Base-by-base conservation (phyloP, 257 asterid species). In the Misopates orontium region DNA sequence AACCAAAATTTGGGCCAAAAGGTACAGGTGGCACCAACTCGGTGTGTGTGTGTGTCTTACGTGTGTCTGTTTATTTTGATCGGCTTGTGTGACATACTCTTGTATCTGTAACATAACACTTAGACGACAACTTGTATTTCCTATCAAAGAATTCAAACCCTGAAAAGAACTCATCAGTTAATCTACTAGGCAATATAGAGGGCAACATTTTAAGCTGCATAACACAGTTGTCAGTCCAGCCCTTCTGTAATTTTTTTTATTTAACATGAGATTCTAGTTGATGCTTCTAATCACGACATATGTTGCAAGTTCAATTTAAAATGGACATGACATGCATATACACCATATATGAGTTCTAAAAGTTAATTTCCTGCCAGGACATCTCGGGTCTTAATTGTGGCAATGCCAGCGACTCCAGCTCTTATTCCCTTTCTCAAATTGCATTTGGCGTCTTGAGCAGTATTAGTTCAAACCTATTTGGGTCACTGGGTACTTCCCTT, bases 371-470 rank as follows among this genome's bases (percentile, higher is more conserved):
- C 19, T 52, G 73, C 56, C 79, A 91, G 98, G 94, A 83, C 44
- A 50, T 67, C 45, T 56, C 59, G 51, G 78, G 77, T 53, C 65
- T 74, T 51, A 54, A 77, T 56, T 60, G 55, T 55, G 66, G 64
- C 49, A 71, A 58, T 59, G 72, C 60, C 44, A 75, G 73, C 52
- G 70, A 67, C 56, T 64, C 81, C 13, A 62, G 81, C 74, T 78
- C 84, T 61, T 61, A 31, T 71, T 84, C 90, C 75, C 72, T 88
- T 77, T 79, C 87, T 66, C 83, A 75, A 77, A 85, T 83, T 64
- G 94, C 86, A 31, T 28, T 85, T 28, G 86, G 82, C 24, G 44
- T 83, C 70, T 71, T 86, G 64, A 69, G 84, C 15, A 83, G 77
- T 58, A 65, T 92, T 62, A 72, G 87, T 44, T 78, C 96, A 24